Percentiles rank a stretch among this genome's conserved stretches.
Conservation (phyloP, 2,329 filamentous ascomycete species). For the Microascus cirrosus region DNA sequence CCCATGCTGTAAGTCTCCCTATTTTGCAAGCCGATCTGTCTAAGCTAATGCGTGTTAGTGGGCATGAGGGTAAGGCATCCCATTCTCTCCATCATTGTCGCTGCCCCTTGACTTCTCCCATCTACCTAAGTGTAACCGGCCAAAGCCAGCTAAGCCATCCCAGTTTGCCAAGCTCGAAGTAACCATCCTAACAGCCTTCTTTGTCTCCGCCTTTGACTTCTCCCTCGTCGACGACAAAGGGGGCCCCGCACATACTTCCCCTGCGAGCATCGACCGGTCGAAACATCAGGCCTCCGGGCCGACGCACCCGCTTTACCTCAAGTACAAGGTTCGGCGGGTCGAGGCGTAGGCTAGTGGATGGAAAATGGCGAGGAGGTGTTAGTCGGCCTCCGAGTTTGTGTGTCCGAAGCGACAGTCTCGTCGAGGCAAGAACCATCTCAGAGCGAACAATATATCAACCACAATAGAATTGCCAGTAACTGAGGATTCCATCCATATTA, state of each 20-base stretch:
- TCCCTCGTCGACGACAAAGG: constrained; percentile 27
- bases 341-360: background rate
- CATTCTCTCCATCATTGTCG: background rate
- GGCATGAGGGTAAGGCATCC: constrained; percentile 6
- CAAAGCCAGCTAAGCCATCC: background rate
- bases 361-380: no score
- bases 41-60: background rate
- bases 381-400: background rate
- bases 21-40: background rate
- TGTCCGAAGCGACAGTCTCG: no score
- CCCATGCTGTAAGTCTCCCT: constrained; percentile 18
- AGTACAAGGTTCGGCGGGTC: background rate
- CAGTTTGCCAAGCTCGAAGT: constrained; percentile 42
- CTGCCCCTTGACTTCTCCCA: background rate
- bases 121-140: background rate
- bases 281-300: constrained; percentile 1
- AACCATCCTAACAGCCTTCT: constrained; percentile 34
- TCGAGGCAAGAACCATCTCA: background rate
- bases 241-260: constrained; percentile 7
- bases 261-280: background rate
- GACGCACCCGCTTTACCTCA: background rate
- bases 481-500: background rate
- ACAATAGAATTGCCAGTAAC: no score
- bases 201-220: constrained; percentile 36
- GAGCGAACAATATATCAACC: background rate